phyloP scores from a whole-genome alignment of 192 early-diverging fungal species.

The Coemansia sp. region DNA sequence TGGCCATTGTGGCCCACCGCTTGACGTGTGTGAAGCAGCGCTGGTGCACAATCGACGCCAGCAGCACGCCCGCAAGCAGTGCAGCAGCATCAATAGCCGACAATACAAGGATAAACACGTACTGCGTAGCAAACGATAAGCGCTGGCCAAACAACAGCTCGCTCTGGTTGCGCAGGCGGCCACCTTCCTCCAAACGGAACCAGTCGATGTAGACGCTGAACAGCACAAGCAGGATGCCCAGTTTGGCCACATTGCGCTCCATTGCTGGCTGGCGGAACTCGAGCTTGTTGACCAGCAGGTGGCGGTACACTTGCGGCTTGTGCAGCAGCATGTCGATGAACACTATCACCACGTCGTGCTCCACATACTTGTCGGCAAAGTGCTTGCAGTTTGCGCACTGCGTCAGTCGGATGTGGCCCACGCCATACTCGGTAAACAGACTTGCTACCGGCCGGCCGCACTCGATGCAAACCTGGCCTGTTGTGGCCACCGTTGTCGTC shows the following conservation, averaged over 20 bases:
- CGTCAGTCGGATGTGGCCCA: constrained; percentile 79
- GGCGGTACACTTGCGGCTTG: constrained; percentile 83
- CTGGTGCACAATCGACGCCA: constrained; percentile 40
- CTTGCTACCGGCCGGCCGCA: constrained; percentile 68
- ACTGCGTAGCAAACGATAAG: constrained; percentile 66
- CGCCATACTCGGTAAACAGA: constrained; percentile 80
- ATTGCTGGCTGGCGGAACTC: constrained; percentile 51
- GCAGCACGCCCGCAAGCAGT: constrained; percentile 30
- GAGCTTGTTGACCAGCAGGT: constrained; percentile 81
- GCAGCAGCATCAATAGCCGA: constrained; percentile 59
- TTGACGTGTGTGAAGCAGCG: constrained; percentile 22
- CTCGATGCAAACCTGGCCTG: constrained; percentile 66
- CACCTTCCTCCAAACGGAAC: constrained; percentile 80
- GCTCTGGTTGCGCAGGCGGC: constrained; percentile 43
- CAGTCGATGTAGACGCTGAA: constrained; percentile 95
- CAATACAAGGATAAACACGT: constrained; percentile 71
- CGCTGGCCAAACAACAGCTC: constrained; percentile 65
- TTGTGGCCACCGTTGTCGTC: neutral
- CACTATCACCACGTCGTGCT: constrained; percentile 82
- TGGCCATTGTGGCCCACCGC: constrained; percentile 48
- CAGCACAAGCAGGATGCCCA: constrained; percentile 76
- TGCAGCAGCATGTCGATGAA: constrained; percentile 92
- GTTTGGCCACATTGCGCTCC: constrained; percentile 68
- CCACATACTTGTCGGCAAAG: constrained; percentile 91
- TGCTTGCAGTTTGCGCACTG: constrained; percentile 75